Percentiles rank a stretch among this genome's conserved stretches.
Evolutionary conservation across 352 stramenopile species (phyloP).

Genomic region (Phytophthora chlamydospora): DNA sequence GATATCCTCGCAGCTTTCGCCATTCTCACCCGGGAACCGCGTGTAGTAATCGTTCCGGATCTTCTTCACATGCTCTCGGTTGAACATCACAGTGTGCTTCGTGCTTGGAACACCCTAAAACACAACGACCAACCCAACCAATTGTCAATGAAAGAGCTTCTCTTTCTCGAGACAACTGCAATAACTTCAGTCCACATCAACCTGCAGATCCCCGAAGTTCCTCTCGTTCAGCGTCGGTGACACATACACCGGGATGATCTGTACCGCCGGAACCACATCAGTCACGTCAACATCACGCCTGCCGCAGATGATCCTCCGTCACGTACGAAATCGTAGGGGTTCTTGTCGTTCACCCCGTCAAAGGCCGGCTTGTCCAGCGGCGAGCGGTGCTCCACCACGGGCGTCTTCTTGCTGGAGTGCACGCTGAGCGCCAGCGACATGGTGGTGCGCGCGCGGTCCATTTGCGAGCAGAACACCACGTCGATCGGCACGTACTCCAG

Average conservation of each 20-base stretch:
- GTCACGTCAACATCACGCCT: slow-evolving; percentile 14
- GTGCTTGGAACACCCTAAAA: slow-evolving; percentile 71
- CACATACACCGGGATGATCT: slow-evolving; percentile 85
- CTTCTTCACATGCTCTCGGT: slow-evolving; percentile 75
- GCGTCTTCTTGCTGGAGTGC: slow-evolving; percentile 84
- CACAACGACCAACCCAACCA: neutral
- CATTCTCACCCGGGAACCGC: slow-evolving; percentile 80
- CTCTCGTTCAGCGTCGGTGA: slow-evolving; percentile 80
- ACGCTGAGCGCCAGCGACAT: slow-evolving; percentile 81
- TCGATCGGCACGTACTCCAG: slow-evolving; percentile 83
- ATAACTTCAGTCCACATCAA: neutral
- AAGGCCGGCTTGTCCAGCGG: slow-evolving; percentile 72
- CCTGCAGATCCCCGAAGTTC: slow-evolving; percentile 84
- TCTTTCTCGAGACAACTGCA: neutral
- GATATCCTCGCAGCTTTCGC: slow-evolving; percentile 84
- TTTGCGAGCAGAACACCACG: slow-evolving; percentile 87
- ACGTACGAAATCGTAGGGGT: slow-evolving; percentile 82
- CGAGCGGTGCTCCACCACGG: slow-evolving; percentile 76
- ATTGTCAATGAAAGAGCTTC: neutral
- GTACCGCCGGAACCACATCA: slow-evolving; percentile 17
- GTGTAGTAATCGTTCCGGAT: slow-evolving; percentile 84
- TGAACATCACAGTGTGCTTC: slow-evolving; percentile 74
- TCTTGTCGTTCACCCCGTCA: slow-evolving; percentile 76
- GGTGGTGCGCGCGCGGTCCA: slow-evolving; percentile 81
- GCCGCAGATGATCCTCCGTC: neutral